A percentile compares a stretch with the other conserved stretches of the same genome.
Evolutionary conservation across 306 rosid species (phyloP).

Genomic region (Geum urbanum): DNA sequence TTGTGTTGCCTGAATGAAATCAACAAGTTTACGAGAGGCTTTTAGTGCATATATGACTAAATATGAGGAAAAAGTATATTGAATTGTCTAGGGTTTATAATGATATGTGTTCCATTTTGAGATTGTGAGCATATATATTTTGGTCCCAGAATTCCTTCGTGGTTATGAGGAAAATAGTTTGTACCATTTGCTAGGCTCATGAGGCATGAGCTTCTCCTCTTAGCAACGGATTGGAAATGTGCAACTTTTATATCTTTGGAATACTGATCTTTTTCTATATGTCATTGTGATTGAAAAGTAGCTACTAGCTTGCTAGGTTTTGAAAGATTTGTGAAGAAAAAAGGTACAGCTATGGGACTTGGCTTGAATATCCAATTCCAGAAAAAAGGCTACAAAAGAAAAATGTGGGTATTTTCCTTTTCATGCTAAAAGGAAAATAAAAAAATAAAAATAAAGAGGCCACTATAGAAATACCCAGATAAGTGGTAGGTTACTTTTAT

Average conservation of each 20-base stretch:
- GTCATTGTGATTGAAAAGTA: not conserved
- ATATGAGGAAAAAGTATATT: not conserved
- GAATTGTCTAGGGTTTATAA: too few relatives aligned
- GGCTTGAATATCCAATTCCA: slow-evolving; percentile 11
- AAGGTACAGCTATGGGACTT: not conserved
- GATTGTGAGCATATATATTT: slow-evolving; percentile 9
- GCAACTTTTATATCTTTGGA: slow-evolving; percentile 2
- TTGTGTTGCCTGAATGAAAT: slow-evolving; percentile 55
- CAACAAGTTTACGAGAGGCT: not conserved
- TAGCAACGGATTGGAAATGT: not conserved
- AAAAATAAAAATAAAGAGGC: not conserved
- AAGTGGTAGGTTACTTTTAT: not conserved
- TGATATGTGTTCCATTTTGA: not conserved
- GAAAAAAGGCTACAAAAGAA: slow-evolving; percentile 11
- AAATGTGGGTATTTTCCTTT: slow-evolving; percentile 16
- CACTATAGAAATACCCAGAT: slow-evolving; percentile 1
- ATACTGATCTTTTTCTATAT: not conserved
- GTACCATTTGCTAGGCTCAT: not conserved
- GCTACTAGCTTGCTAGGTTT: not conserved
- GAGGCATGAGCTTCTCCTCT: not conserved
- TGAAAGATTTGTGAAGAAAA: too few relatives aligned
- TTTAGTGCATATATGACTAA: slow-evolving; percentile 16
- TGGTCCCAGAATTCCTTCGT: slow-evolving; percentile 11
- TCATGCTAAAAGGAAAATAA: not conserved
- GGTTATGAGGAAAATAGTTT: slow-evolving; percentile 4